Base-by-base conservation (phyloP, 2,329 filamentous ascomycete species). In the Penicillium sp. region DNA sequence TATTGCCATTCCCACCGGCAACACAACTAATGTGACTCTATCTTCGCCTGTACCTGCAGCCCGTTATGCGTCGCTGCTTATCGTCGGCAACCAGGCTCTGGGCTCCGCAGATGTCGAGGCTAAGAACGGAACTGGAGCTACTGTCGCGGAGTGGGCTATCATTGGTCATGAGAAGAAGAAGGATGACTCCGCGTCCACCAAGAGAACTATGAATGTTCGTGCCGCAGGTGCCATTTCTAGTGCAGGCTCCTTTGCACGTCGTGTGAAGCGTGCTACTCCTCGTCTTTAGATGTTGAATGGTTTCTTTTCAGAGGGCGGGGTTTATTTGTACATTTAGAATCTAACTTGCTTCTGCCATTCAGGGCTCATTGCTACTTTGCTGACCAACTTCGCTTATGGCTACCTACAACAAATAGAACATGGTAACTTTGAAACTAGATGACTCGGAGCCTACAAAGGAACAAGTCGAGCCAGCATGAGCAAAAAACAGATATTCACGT, bases 81-180 rank as follows among this genome's bases (percentile, higher is more conserved):
- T 80, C 16, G 63, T 71, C 46, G 77, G 77, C 1, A 78, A 78
- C 54, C 74, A 77, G 47, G 75, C 62, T 0, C 60, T 71, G 10
- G 61, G 57, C 29, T 59, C 63, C n/a, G 64, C 51, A 7, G 68
- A 70, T 43, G 52, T 65, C 5, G 53, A 60, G n/a, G 64, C 66
- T 6, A 65, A 68, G 29, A 72, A 74, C 53, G 72, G 72, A 3
- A 72, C 70, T 5, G 77, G 77, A 3, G 76, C 77, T 5, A 79
- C 72, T 5, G 76, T 80, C 8, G 76, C 77, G 1, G 77, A 79
- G 55, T 80, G 75, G 74, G 75, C 70, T 9, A 77, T 80, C 52
- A 59, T 80, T 46, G 70, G 66, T 2, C 54, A 59, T 34, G 29
- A 38, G 11, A 39, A 54, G 22, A 27, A 14, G 22, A 27, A 14